Evolutionary conservation across 345 rosid species (phyloP).

Genomic region (Passiflora organensis): DNA sequence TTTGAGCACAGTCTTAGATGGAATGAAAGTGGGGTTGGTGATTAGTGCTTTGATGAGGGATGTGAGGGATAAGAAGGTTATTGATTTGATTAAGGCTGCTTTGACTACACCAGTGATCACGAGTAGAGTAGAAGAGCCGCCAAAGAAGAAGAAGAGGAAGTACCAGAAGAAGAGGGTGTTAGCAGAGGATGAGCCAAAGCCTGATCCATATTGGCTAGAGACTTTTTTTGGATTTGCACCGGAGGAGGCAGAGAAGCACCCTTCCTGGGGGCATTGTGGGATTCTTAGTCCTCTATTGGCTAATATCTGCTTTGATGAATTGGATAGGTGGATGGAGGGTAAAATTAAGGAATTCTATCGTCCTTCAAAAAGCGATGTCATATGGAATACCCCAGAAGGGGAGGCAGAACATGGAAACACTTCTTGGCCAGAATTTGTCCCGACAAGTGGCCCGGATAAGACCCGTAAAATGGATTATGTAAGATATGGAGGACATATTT

Average conservation of each 20-base stretch:
- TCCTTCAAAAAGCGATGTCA: conserved; percentile 88
- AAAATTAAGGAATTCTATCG: conserved; percentile 81
- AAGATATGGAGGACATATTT: conserved; percentile 84
- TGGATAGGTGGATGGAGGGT: conserved; percentile 81
- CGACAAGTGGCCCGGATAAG: conserved; percentile 98
- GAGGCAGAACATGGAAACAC: conserved; percentile 92
- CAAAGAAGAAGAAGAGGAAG: conserved; percentile 75
- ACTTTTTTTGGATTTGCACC: conserved; percentile 95
- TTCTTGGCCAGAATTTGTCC: conserved; percentile 98
- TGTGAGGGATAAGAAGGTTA: conserved; percentile 89
- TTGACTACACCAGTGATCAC: conserved; percentile 79
- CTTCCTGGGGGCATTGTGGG: conserved; percentile 96
- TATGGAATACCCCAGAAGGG: conserved; percentile 92
- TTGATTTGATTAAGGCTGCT: conserved; percentile 77
- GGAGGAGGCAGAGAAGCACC: conserved; percentile 86
- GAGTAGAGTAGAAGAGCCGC: conserved; percentile 41
- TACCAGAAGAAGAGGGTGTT: conserved; percentile 88
- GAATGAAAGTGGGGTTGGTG: conserved; percentile 79
- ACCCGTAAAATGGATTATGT: conserved; percentile 86
- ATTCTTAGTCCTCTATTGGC: conserved; percentile 86
- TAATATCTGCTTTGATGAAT: conserved; percentile 85
- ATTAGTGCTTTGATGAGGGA: conserved; percentile 87
- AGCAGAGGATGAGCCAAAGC: conserved; percentile 97
- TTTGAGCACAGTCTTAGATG: conserved; percentile 85
- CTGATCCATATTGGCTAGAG: conserved; percentile 97